Evolutionary conservation across 2,329 filamentous ascomycete genomes (phyloP), one percentile per base, ranked within the genome.

Genomic region (Acrodontium crateriforme): DNA sequence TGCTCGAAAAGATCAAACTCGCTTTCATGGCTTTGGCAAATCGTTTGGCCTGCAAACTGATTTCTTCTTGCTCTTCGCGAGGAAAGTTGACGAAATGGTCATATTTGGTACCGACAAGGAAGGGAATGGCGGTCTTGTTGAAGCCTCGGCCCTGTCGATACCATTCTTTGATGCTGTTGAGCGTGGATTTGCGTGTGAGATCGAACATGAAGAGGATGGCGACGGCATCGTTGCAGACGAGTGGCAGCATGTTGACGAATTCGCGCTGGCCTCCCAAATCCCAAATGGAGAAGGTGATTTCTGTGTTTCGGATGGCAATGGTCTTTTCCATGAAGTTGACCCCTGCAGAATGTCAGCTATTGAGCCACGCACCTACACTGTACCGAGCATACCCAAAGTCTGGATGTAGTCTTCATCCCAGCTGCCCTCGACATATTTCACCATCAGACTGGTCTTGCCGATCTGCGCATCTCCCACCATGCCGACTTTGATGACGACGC

Each of bases 321-420:
- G 89, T 98, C 69, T 98, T 98, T 58, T 98, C 89, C 89, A 98
- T 98, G 59, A 98, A 98, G 58, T 98, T 98, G 58, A 98, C 89
- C 42, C 89, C 73, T 78, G 20, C 20, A 8, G 10, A 12, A 22
- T 22, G 13, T 4, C 8, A 4, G 20, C 13, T 8, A 22, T 10
- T n/a, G 4, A 22, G 13, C 8, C n/a, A 12, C n/a, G 19, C 22
- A 27, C 9, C 19, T 9, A 22, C 20, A 4, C n/a, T 22, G 20
- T 12, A 10, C 13, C 20, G 34, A 16, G 28, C 63, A 37, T 57
- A 78, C 73, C 89, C 24, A 98, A 63, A 13, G 89, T 98, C 60
- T 98, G 89, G 49, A 98, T 98, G 58, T 98, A 98, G 55, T 98
- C 89, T 60, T 98, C 89, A 56, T 98, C 89, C 84, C 89, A 98